Base-by-base conservation (phyloP, 768 basidiomycete genomes). In the Melanogaster broomeanus region DNA sequence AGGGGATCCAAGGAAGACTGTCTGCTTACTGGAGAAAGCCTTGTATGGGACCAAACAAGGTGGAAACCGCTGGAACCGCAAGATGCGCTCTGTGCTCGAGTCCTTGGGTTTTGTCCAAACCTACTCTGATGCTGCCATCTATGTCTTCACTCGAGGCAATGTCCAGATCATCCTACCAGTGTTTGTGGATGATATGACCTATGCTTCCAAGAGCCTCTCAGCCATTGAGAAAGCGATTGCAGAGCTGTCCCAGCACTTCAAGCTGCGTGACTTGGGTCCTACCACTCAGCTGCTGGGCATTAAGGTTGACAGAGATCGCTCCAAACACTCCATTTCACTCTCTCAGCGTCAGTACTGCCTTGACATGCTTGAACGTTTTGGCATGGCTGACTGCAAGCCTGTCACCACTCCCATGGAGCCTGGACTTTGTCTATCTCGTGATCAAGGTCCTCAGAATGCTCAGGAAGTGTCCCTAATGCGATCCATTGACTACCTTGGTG, bases 21-120 rank as follows among this genome's bases (percentile, higher is more conserved):
- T n/a, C n/a, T n/a, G n/a, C n/a, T n/a, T n/a, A n/a, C n/a, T n/a
- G n/a, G n/a, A n/a, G n/a, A 69, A 70, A 50, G 44, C 58, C 3
- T 49, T 73, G 34, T 74, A 74, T 59, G 66, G 72, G 16, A 67
- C 71, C 13, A 66, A 68, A 43, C 69, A 72, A 47, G 61, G 62
- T 7, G 64, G 67, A 9, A 60, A 62, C 18, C 45, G 33, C 45
- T 73, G 71, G 70, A 55, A 72, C 51, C 39, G 51, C 45, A 63
- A 62, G 38, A 55, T 69, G 34, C 27, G 57, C 21, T 31, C 48
- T 22, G 56, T 61, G 7, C 52, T 68, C 4, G 25, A 37, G 9
- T 38, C 49, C 12, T 42, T 68, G 12, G 58, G 62, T 8, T 62
- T 61, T 38, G 51, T 18, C 2, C 46, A 48, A 24, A 43, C 41